phyloP scores from a whole-genome alignment of 73 alveolate genomes.

The Paramecium sexaurelia region DNA sequence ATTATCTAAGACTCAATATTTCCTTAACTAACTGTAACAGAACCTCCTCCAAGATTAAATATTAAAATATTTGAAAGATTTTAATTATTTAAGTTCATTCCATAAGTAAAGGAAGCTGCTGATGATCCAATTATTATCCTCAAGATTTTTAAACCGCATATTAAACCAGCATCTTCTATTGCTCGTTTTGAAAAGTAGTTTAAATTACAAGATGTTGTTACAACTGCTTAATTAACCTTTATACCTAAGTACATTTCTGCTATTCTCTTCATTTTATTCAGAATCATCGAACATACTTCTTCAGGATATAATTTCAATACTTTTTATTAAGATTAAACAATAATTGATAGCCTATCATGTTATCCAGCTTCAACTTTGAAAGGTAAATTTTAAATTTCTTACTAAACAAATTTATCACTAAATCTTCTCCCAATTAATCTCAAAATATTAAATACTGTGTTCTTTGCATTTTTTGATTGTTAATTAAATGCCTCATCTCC shows the following conservation, averaged over 20 bases:
- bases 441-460: slow-evolving; percentile 84
- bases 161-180: slow-evolving; percentile 93
- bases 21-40: slow-evolving; percentile 89
- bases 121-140: slow-evolving; percentile 94
- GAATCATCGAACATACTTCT: slow-evolving; percentile 80
- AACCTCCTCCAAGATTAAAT: slow-evolving; percentile 93
- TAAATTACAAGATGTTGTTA: slow-evolving; percentile 90
- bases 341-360: slow-evolving; percentile 86
- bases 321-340: slow-evolving; percentile 46
- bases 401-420: slow-evolving; percentile 82
- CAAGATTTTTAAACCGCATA: slow-evolving; percentile 88
- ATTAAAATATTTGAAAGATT: slow-evolving; percentile 76
- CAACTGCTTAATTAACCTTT: slow-evolving; percentile 84
- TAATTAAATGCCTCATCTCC: slow-evolving; percentile 88
- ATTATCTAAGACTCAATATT: slow-evolving; percentile 89
- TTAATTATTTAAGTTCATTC: slow-evolving; percentile 79
- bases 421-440: slow-evolving; percentile 90
- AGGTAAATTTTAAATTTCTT: slow-evolving; percentile 86
- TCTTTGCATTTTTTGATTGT: slow-evolving; percentile 78
- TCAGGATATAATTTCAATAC: slow-evolving; percentile 78
- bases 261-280: slow-evolving; percentile 78
- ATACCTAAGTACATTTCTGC: slow-evolving; percentile 81
- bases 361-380: slow-evolving; percentile 68
- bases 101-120: slow-evolving; percentile 95
- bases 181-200: slow-evolving; percentile 91